Percentiles rank a stretch among this genome's conserved stretches.
Evolutionary conservation across 805 yeast genomes (phyloP).

Genomic region (Schwanniomyces vanrijiae): DNA sequence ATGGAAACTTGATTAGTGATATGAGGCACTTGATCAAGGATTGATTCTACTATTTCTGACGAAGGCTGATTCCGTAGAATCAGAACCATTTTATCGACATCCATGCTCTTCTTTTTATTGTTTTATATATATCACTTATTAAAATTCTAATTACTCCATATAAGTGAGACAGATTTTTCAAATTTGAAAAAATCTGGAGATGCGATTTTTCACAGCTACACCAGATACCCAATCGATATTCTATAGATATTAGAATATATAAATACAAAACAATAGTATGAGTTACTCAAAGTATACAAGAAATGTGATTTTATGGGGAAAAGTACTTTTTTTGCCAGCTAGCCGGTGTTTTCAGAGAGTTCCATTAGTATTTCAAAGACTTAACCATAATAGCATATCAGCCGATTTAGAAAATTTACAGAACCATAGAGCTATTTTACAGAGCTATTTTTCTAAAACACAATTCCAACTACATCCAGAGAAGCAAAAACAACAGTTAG

Average conservation of each 20-base stretch:
- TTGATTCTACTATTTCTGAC: slow-evolving; percentile 4
- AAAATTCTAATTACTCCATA: background rate
- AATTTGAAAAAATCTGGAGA: no score
- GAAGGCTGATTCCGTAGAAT: slow-evolving; percentile 10
- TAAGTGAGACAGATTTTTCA: background rate
- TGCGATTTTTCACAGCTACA: no score
- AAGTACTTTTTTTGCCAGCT: background rate
- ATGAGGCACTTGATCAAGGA: slow-evolving; percentile 1
- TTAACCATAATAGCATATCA: background rate
- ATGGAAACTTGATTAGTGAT: slow-evolving; percentile 3
- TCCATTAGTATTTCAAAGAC: background rate
- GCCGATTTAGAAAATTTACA: background rate
- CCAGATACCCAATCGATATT: no score
- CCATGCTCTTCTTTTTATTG: background rate
- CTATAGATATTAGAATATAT: no score
- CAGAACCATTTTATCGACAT: slow-evolving; percentile 3
- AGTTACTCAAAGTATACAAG: background rate
- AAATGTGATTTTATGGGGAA: background rate
- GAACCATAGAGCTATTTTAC: background rate
- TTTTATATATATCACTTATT: no score
- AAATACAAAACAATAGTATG: background rate
- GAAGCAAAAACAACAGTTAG: slow-evolving; percentile 7
- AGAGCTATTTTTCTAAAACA: slow-evolving; percentile 13
- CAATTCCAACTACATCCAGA: slow-evolving; percentile 18
- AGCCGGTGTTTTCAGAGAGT: background rate